phyloP scores from a whole-genome alignment of 495 filamentous ascomycete genomes.

The Penicillium pancosmium region DNA sequence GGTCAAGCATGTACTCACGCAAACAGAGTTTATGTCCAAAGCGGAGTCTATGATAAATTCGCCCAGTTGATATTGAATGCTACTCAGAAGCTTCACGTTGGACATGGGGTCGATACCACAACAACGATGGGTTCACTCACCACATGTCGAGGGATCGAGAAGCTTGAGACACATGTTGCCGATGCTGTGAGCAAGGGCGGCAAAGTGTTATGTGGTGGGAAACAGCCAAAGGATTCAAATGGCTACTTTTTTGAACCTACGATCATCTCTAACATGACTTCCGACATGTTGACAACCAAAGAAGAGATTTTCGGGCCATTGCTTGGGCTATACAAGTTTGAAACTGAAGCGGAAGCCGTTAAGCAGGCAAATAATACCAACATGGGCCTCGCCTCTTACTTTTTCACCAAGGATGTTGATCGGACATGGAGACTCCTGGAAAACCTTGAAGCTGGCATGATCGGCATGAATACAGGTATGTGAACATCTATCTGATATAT shows the following conservation, averaged over 20 bases:
- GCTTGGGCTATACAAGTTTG: constrained; percentile 26
- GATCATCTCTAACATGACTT: constrained; percentile 67
- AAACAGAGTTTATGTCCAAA: constrained; percentile 63
- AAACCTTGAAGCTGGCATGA: constrained; percentile 35
- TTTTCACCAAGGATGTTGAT: constrained; percentile 30
- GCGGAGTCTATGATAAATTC: constrained; percentile 8
- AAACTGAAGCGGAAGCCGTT: constrained; percentile 33
- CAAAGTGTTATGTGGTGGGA: constrained; percentile 15
- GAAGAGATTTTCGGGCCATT: constrained; percentile 38
- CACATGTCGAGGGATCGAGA: constrained; percentile 22
- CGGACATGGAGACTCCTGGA: constrained; percentile 29
- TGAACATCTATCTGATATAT: background rate
- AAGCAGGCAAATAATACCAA: constrained; percentile 27
- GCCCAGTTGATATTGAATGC: background rate
- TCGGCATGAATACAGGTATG: constrained; percentile 34
- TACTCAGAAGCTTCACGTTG: constrained; percentile 7
- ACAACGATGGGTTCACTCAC: constrained; percentile 5
- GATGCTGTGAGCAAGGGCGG: constrained; percentile 21
- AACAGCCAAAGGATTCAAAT: background rate
- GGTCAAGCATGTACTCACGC: constrained; percentile 66
- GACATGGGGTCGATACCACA: background rate
- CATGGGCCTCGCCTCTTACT: constrained; percentile 34
- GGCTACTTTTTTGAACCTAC: constrained; percentile 66
- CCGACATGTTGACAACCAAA: constrained; percentile 31
- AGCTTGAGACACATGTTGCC: constrained; percentile 16